A percentile compares a stretch with the other conserved stretches of the same genome.
Conservation (phyloP, 768 basidiomycete genomes). For the Chalciporus pseudorubinellus region DNA sequence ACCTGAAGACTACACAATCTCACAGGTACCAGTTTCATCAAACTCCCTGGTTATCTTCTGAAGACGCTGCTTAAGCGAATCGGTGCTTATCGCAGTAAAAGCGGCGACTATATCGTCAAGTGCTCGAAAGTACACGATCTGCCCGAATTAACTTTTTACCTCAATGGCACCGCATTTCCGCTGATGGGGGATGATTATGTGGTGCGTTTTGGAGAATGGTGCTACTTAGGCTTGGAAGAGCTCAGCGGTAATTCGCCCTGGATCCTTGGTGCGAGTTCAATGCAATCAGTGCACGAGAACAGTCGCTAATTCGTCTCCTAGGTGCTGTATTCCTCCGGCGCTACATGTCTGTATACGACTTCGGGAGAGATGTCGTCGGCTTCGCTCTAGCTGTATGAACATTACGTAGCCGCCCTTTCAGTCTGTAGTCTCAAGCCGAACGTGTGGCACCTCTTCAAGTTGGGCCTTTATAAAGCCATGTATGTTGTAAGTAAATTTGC, state of each 20-base stretch:
- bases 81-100: slow-evolving; percentile 80
- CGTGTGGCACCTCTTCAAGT: no score
- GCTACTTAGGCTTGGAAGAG: slow-evolving; percentile 96
- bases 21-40: slow-evolving; percentile 88
- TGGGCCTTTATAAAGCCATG: no score
- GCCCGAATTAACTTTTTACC: no score
- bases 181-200: slow-evolving; percentile 87
- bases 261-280: slow-evolving; percentile 74
- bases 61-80: slow-evolving; percentile 97
- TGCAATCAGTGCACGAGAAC: background rate
- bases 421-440: no score
- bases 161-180: slow-evolving; percentile 75
- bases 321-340: slow-evolving; percentile 90
- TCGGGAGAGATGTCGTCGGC: no score
- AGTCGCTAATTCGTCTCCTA: slow-evolving; percentile 23
- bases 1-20: background rate
- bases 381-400: no score
- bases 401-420: no score
- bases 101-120: slow-evolving; percentile 90
- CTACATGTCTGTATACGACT: no score
- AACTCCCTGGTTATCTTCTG: slow-evolving; percentile 87
- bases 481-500: no score
- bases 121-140: slow-evolving; percentile 83
- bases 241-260: no score
- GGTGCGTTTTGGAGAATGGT: slow-evolving; percentile 85